Evolutionary conservation across 1,284 basidiomycete species (phyloP), one percentile per base, ranked within the genome.

Genomic region (Anthracocystis panici-leucophaei): DNA sequence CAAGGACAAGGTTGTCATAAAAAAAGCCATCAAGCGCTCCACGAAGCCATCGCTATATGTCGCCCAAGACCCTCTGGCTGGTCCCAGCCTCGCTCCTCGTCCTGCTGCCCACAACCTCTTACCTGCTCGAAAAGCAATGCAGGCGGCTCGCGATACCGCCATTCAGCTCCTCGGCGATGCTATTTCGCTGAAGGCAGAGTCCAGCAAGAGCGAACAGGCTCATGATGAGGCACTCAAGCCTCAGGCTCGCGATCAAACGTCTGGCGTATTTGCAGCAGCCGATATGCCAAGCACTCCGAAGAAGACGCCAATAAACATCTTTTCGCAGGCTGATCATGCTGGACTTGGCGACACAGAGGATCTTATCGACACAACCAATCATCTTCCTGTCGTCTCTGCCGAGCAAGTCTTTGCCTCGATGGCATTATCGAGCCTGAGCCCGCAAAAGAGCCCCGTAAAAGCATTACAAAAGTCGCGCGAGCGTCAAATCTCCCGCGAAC

Each of bases 391-490:
- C 1, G 35, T 72, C 11, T 57, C 59, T 20, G 52, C 57, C 40
- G 59, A 65, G 21, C 55, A 72, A 20, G 56, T 63, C n/a, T 72
- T 72, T 46, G 69, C 69, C 20, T 62, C 63, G 6, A 49, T 72
- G 25, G 31, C 46, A 23, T 42, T 58, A 6, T 14, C 52, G 0
- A 62, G 64, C 27, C 10, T 48, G 0, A 62, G 64, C 27, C 69
- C 59, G n/a, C 48, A 56, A 14, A 66, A 58, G 21, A 72, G 69
- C n/a, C 69, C 69, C 1, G 38, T 72, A 33, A 65, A 66, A 14
- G 69, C 69, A 0, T 56, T 72, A 0, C 69, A 66, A 41, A 56
- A 61, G 42, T 56, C 63, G 33, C 69, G 68, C 12, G 48, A 62
- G 16, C 58, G 64, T 50, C 58, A 59, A 35, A 33, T 29, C 2